Percentiles rank a stretch among this genome's conserved stretches.
These are phyloP conservation scores for Gonapodya prolifera DNA, from an alignment of 192 early-diverging fungal species.

Conservation along the genomic window DNA sequence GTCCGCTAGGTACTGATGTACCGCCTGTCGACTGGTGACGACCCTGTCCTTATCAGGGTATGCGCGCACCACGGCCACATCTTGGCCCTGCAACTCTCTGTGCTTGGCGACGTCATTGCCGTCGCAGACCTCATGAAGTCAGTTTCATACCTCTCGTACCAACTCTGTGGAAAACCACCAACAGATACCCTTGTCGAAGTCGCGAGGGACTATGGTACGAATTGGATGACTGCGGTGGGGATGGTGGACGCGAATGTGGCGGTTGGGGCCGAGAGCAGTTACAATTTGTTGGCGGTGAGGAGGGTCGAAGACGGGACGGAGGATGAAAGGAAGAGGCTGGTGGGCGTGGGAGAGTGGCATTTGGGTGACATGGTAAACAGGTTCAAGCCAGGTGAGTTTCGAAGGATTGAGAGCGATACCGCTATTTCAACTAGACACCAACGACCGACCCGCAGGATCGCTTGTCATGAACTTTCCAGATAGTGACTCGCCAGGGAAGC, in stretches of 20 bases:
- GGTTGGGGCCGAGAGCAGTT: conserved; percentile 42
- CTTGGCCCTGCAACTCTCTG: conserved; percentile 38
- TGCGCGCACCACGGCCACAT: conserved; percentile 39
- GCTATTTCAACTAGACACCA: too few species aligned
- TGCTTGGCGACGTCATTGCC: conserved; percentile 50
- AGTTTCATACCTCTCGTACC: conserved; percentile 40
- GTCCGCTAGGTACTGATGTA: neutral
- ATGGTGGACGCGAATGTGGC: conserved; percentile 40
- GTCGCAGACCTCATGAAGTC: conserved; percentile 81
- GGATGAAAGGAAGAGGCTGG: too few species aligned
- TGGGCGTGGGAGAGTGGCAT: conserved; percentile 58
- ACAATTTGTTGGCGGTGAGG: conserved; percentile 46
- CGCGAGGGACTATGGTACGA: conserved; percentile 42
- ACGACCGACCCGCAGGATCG: conserved; percentile 36
- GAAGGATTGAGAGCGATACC: neutral
- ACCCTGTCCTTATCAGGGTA: conserved; percentile 13
- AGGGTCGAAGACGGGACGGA: conserved; percentile 30
- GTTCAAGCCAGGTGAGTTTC: conserved; percentile 50
- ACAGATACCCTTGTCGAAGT: conserved; percentile 48
- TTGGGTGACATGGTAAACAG: conserved; percentile 72
- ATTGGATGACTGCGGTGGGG: conserved; percentile 53
- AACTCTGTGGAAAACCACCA: too few species aligned
- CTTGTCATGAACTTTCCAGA: conserved; percentile 62
- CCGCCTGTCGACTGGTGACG: conserved; percentile 3
- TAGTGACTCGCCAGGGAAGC: conserved; percentile 32